Evolutionary conservation across 148 eudicot genomes (phyloP), one percentile per base, ranked within the genome.

Genomic region (Arbutus unedo): DNA sequence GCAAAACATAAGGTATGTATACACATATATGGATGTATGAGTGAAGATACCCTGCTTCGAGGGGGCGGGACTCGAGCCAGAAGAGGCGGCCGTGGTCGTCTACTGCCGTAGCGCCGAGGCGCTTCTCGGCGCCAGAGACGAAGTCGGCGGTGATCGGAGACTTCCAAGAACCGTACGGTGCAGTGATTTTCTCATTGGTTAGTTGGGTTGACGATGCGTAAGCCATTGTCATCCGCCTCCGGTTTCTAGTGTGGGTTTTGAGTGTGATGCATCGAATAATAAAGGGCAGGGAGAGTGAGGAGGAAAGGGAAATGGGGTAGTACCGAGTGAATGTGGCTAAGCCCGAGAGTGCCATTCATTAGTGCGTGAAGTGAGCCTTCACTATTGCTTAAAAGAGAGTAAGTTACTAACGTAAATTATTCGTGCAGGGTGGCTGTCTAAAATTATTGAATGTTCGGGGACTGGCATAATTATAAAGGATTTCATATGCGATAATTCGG

Each of bases 81-180:
- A 92, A 79, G 60, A 94, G 93, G n/a, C 85, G 88, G 56, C 95
- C 97, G 2, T 14, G 47, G 8, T 94, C 87, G 66, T 94, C 98
- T 18, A 92, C 93, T 11, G 95, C 84, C 78, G 88, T 70, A 78
- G 93, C 98, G 16, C 95, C 96, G 43, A 95, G 92, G 2, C 98
- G 89, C 79, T 92, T 94, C 45, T 87, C 85, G 6, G 93, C 92
- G 56, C 96, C 92, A 77, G 98, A 85, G 79, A 94, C 89, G 66
- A 90, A 82, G 82, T 94, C 97, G 47, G 98, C 91, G 74, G 96
- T 94, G 87, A 95, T 91, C 50, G 98, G 96, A 41, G 96, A 95
- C 86, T 90, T 91, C 98, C 98, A 95, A 4, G 96, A 91, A 64
- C 98, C 98, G 86, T 91, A 95, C 0, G 96, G 96, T 41, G 97